These are phyloP conservation scores for Lichtheimia hyalospora DNA, from an alignment of 371 early-diverging fungal species.

Conservation along the genomic window DNA sequence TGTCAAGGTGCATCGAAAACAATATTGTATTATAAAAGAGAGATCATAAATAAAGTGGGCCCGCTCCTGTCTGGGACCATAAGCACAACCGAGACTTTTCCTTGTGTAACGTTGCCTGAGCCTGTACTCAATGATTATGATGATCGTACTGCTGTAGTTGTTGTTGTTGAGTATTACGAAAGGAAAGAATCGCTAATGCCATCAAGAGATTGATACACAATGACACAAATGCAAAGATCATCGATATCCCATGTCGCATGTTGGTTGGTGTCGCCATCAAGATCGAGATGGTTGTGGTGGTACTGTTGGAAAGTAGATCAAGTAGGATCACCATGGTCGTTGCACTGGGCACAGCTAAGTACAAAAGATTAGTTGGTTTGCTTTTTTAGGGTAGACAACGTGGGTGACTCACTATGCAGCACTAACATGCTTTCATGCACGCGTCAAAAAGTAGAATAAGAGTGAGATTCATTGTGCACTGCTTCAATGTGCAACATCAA, in stretches of 20 bases:
- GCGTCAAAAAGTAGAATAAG: background rate
- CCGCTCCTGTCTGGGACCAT: background rate
- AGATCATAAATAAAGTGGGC: background rate
- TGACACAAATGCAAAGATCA: slow-evolving; percentile 19
- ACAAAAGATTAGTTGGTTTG: slow-evolving; percentile 1
- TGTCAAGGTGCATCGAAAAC: background rate
- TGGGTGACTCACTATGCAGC: slow-evolving; percentile 25
- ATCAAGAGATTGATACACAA: slow-evolving; percentile 25
- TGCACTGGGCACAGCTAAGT: slow-evolving; percentile 27
- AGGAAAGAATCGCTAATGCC: slow-evolving; percentile 14
- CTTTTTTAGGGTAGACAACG: background rate
- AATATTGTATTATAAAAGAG: background rate
- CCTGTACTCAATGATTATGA: background rate
- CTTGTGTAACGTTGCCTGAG: background rate
- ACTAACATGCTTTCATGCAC: slow-evolving; percentile 26
- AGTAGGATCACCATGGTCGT: slow-evolving; percentile 22
- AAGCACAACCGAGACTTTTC: too few relatives aligned
- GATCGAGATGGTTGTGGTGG: slow-evolving; percentile 1
- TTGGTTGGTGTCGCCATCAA: too few relatives aligned
- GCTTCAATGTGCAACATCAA: background rate
- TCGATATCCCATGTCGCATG: slow-evolving; percentile 20
- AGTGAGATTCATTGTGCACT: background rate
- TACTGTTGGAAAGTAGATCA: slow-evolving; percentile 22
- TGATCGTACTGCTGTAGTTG: slow-evolving; percentile 2
- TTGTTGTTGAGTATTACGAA: background rate